These are phyloP conservation scores for Pleurozium schreberi DNA, from an alignment of 225 moss, liverwort and hornwort genomes.

Conservation along the genomic window DNA sequence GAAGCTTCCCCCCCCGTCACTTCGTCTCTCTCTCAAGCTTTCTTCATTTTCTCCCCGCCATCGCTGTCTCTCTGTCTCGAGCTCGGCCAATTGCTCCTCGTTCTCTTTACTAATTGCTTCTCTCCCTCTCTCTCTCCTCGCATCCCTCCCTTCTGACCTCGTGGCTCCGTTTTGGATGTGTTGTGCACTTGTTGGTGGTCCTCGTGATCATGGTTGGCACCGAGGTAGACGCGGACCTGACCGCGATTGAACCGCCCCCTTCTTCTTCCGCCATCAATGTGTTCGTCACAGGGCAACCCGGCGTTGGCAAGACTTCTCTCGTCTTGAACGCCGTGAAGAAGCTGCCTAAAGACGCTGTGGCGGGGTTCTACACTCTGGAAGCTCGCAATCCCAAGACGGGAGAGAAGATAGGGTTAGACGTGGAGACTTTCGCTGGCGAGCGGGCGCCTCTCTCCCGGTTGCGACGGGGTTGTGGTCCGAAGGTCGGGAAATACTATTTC, in stretches of 20 bases:
- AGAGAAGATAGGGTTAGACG: constrained; percentile 76
- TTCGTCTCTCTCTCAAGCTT: neutral
- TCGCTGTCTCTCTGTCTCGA: neutral
- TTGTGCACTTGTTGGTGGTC: neutral
- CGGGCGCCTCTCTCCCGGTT: constrained; percentile 71
- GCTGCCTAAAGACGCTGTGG: constrained; percentile 58
- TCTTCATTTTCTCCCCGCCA: no score
- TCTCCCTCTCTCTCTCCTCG: neutral
- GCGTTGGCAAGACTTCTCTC: constrained; percentile 43
- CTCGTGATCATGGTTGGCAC: constrained; percentile 16
- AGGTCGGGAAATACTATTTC: constrained; percentile 78
- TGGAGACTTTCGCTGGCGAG: constrained; percentile 70
- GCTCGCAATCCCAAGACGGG: constrained; percentile 73
- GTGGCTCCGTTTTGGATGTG: neutral
- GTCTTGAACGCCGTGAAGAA: constrained; percentile 70
- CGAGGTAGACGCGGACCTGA: constrained; percentile 9
- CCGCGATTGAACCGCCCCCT: constrained; percentile 15
- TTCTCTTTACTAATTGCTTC: neutral
- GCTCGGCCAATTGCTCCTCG: neutral
- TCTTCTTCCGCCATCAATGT: constrained; percentile 74
- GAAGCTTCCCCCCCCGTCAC: no score
- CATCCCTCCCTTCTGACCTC: neutral
- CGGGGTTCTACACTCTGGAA: constrained; percentile 69
- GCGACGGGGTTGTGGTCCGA: constrained; percentile 72
- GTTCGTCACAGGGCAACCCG: constrained; percentile 81